Base-by-base conservation (phyloP, 2,329 filamentous ascomycete genomes). In the Fusarium sp. region DNA sequence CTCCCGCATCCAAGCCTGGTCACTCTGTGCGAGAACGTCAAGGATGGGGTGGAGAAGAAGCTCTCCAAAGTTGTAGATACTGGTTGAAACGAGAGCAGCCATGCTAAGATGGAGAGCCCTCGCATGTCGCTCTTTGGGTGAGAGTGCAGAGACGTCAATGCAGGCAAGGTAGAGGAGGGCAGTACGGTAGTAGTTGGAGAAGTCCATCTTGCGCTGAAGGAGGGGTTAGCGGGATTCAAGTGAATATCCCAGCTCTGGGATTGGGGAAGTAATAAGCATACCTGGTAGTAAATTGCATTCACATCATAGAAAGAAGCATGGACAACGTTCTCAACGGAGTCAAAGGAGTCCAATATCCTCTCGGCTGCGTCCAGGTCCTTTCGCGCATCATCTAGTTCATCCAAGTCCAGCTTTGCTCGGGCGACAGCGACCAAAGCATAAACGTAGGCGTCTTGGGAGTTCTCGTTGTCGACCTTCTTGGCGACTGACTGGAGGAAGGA, bases 41-140 rank as follows among this genome's bases (percentile, higher is more conserved):
- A 99, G 90, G 77, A 99, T 97, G 5, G 96, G 96, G 80, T 99
- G 96, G 72, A 99, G 88, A 33, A 99, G 89, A n/a, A 99, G 91
- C 85, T 99, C 96, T 80, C 96, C 96, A 75, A 99, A 99, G 85
- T 99, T 99, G 89, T 99, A 98, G 83, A 98, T 99, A 75, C 90
- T 93, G 76, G 95, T 93, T 51, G 95, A 98, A 39, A 98, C 92
- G 10, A 99, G 87, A 11, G 96, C 96, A 28, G 96, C 94, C 55
- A 98, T 91, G 77, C 92, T 92, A 67, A 99, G 90, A 79, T 98
- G 94, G 82, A 97, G 97, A 44, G 96, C 96, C 74, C 95, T 91
- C 63, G 87, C 88, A 79, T 91, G 91, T 75, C 93, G 91, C 80
- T 99, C 95, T 56, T 87, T 85, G 55, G 89, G 83, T 43, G 90